Evolutionary conservation across 345 rosid species (phyloP), one percentile per base, ranked within the genome.

Genomic region (Leavenworthia alabamica): DNA sequence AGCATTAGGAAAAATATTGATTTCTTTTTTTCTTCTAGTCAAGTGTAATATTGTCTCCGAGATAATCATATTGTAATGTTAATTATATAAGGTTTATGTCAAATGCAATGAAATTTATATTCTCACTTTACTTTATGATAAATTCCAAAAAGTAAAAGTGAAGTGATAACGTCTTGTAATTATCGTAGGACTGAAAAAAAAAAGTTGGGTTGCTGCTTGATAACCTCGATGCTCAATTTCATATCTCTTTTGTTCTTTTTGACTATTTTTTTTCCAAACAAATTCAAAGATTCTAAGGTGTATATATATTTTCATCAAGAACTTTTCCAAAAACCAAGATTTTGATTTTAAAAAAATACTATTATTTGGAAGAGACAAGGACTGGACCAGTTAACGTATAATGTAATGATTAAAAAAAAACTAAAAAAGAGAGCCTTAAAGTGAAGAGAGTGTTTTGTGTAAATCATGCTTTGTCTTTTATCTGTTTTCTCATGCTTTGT

Each of bases 381-480:
- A 63, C 64, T 56, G 74, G 74, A 70, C 69, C 74, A 56, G 64
- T 50, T 24, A 71, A 56, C 20, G 53, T 48, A 56, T 54, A 64
- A 57, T 55, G 60, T 55, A 71, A 71, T 71, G 75, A 71, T 71
- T 64, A 57, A 64, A 69, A 57, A 64, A 69, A 70, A 70, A 59
- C 65, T 26, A 13, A 48, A 70, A 62, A 45, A 54, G 50, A 68
- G 69, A 55, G 70, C 59, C 58, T 70, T 69, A 70, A 70, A 70
- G 74, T 56, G 74, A 56, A 71, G 71, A 64, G 65, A 48, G 70
- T 71, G 70, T 71, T 64, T 58, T 56, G 65, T 57, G 35, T 56
- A 64, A 48, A 64, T 71, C 75, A 71, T 71, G 75, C 75, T 71
- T 71, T 71, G 75, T 71, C 75, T 71, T 71, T 70, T 64, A 57